Evolutionary conservation across 176 grass and related monocot species (phyloP), one percentile per base, ranked within the genome.

Genomic region (Urochloa ruziziensis): DNA sequence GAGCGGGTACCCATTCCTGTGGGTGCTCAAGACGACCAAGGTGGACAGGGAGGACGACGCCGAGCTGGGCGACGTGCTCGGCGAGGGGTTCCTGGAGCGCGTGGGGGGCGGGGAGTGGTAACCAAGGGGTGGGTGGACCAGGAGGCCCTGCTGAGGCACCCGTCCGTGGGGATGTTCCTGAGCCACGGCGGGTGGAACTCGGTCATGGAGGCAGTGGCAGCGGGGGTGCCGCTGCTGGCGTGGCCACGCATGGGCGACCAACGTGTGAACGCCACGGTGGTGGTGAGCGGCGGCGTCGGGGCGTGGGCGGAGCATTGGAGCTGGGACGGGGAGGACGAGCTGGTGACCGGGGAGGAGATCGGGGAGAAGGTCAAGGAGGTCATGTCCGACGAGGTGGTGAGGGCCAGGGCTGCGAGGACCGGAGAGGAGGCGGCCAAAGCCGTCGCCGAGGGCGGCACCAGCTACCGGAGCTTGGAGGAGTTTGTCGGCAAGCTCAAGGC

Each of bases 61-160:
- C 1, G 80, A 74, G 18, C 28, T 84, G n/a, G 16, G 42, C 3
- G 86, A 85, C n/a, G 77, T 89, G 16, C 60, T 93, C 33, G 86
- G 86, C 9, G 67, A 70, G 0, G 83, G 52, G 42, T 93, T 74
- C 53, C 1, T 88, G 19, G 81, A 48, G 25, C 86, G 86, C 29
- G 78, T 93, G 32, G 44, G 51, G 88, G 75, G 14, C 87, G 80
- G 35, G 84, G 91, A 37, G 1, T 91, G n/a, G 88, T 96, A 59
- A 84, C 81, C 27, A 93, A 83, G 49, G 73, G 16, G 11, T 97
- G 91, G 94, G 83, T 96, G 25, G 87, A 97, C 16, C 94, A 91
- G 77, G 87, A 89, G 73, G 70, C 66, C 67, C 73, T 97, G 16
- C 81, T 93, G 51, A 23, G 4, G 21, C 89, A 96, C 87, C 68